phyloP scores from a whole-genome alignment of 1,139 yeast species.

The Tardiomyces blankii region DNA sequence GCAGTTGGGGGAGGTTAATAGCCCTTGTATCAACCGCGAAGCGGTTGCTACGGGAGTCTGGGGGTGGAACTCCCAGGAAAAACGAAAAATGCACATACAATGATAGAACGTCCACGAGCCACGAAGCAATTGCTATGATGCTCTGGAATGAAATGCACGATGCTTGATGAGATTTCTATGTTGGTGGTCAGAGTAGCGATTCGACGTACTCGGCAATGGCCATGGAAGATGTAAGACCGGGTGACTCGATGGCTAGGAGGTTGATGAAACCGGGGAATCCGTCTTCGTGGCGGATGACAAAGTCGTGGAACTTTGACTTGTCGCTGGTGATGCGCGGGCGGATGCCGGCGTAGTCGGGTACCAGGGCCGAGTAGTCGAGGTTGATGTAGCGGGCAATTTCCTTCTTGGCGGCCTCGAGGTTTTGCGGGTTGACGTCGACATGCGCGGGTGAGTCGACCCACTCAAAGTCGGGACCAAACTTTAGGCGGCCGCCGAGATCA shows the following conservation, averaged over 20 bases:
- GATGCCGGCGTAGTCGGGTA: conserved; percentile 69
- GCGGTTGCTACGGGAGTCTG: too few relatives aligned
- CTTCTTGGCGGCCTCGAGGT: conserved; percentile 42
- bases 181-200: conserved; percentile 22
- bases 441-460: conserved; percentile 47
- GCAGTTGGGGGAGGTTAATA: too few relatives aligned
- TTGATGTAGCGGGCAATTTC: conserved; percentile 52
- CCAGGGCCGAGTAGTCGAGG: conserved; percentile 39
- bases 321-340: conserved; percentile 60
- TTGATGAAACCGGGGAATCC: conserved; percentile 75
- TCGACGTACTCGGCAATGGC: conserved; percentile 71
- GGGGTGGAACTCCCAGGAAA: too few relatives aligned
- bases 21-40: too few relatives aligned
- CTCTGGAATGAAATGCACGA: too few relatives aligned
- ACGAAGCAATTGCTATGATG: too few relatives aligned
- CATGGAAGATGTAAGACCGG: conserved; percentile 74
- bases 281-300: conserved; percentile 51
- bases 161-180: too few relatives aligned
- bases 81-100: neutral
- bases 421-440: conserved; percentile 26
- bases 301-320: conserved; percentile 51
- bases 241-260: conserved; percentile 77
- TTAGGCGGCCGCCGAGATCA: conserved; percentile 68
- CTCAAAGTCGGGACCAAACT: conserved; percentile 85
- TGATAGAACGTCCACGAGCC: neutral